A percentile compares a stretch with the other conserved stretches of the same genome.
Evolutionary conservation across 139 green algal species (phyloP).

Genomic region (Coccomyxa sp.): DNA sequence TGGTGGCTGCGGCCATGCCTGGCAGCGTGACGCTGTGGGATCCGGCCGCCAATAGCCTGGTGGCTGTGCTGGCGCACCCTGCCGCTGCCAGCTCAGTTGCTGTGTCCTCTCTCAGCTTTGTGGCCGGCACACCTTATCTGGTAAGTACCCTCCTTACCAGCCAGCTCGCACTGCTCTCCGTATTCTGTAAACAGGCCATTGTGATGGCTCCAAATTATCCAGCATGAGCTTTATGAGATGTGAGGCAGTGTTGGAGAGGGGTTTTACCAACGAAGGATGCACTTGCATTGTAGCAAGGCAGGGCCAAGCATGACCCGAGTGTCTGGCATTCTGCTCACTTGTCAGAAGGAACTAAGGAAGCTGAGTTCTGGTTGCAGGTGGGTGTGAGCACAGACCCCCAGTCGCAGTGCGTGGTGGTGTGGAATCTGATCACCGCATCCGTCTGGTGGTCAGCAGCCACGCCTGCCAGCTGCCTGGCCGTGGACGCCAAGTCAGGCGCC

Average conservation of each 20-base stretch:
- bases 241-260: background rate
- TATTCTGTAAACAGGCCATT: background rate
- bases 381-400: background rate
- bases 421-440: conserved; percentile 35
- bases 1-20: conserved; percentile 56
- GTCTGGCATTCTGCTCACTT: background rate
- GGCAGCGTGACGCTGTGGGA: conserved; percentile 67
- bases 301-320: too few relatives aligned
- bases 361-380: background rate
- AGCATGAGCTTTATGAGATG: too few relatives aligned
- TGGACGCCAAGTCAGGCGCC: conserved; percentile 18
- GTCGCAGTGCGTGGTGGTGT: background rate
- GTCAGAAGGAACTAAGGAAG: too few relatives aligned
- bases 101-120: conserved; percentile 38
- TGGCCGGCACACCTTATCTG: conserved; percentile 41
- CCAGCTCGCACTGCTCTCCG: background rate
- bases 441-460: conserved; percentile 39
- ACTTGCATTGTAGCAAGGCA: background rate
- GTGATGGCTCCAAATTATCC: background rate
- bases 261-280: background rate
- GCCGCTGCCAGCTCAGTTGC: background rate
- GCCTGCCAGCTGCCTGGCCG: conserved; percentile 21
- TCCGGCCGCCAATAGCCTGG: conserved; percentile 26
- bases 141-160: conserved; percentile 8
- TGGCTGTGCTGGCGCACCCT: conserved; percentile 39